Base-by-base conservation (phyloP, 2,329 filamentous ascomycete genomes). In the Trichoderma gracile region DNA sequence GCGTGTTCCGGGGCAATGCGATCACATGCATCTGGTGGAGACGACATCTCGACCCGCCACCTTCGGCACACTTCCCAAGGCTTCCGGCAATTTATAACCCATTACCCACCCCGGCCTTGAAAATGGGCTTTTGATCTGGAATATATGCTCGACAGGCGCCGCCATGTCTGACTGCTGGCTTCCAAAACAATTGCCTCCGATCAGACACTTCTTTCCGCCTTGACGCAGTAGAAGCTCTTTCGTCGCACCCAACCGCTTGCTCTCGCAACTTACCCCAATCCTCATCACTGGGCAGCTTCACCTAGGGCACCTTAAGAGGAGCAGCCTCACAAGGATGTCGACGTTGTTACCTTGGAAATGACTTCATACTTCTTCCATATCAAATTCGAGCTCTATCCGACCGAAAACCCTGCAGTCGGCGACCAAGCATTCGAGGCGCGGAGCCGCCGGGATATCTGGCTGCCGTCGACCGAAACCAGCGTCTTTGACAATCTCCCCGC, bases 341-440 rank as follows among this genome's bases (percentile, higher is more conserved):
- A 23, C 5, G 33, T 38, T 30, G 17, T n/a, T 17, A 23, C 21
- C 21, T 55, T 46, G 66, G 67, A 67, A 61, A 87, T 87, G 85
- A 82, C 83, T 78, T 81, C 82, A 33, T 88, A 87, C 73, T 85
- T 84, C 68, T 89, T 89, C 70, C 86, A 89, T 69, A 72, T 89
- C n/a, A 87, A 84, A 69, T 82, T 89, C 70, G 87, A 89, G 77
- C 79, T 89, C 47, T 89, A 89, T 73, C 75, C 80, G 49, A 80
- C 77, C 66, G 74, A 79, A 53, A 74, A 78, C 57, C 79, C 80
- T 4, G 25, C 68, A 53, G 61, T 66, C 42, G 19, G 63, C 49
- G 56, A 59, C 45, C 61, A 56, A 56, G 56, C 63, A 15, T 57
- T 53, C 19, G 65, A 64, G 27, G 66, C 60, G 65, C 62, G 25